These are phyloP conservation scores for Leishmania braziliensis DNA, from an alignment of 208 protist species.

Conservation along the genomic window DNA sequence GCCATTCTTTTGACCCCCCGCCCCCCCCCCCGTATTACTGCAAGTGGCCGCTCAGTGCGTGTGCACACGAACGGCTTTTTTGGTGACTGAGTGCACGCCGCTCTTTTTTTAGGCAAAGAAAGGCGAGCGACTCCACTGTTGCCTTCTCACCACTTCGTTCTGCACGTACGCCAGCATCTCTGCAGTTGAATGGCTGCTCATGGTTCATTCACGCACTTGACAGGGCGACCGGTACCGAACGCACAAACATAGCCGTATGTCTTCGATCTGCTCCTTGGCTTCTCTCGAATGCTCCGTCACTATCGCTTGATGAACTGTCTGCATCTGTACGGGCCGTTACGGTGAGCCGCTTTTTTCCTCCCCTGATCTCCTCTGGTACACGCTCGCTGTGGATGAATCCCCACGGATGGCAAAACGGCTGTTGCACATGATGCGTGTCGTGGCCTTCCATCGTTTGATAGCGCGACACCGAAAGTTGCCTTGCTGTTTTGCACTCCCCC, in stretches of 20 bases:
- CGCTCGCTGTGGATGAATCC: background rate
- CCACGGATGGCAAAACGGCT: background rate
- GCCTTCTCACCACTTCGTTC: background rate
- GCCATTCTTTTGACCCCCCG: too few species aligned
- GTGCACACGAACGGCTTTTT: too few species aligned
- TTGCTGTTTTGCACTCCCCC: background rate
- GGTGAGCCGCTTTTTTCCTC: background rate
- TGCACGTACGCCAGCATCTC: background rate
- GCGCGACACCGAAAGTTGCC: background rate
- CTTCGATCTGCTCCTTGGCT: background rate
- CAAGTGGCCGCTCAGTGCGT: background rate
- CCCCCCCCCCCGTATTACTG: background rate
- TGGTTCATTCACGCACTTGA: background rate
- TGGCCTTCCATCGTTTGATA: background rate
- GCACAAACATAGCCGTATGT: background rate
- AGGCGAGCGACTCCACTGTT: background rate
- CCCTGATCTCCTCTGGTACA: background rate
- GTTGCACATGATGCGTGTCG: background rate
- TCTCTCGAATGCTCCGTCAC: background rate
- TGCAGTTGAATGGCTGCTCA: background rate
- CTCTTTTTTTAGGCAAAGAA: background rate
- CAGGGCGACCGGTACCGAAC: background rate
- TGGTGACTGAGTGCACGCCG: background rate
- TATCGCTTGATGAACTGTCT: background rate
- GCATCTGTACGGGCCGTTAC: background rate